These are phyloP conservation scores for Eutypa lata DNA, from an alignment of 2,329 filamentous ascomycete species.

Conservation along the genomic window DNA sequence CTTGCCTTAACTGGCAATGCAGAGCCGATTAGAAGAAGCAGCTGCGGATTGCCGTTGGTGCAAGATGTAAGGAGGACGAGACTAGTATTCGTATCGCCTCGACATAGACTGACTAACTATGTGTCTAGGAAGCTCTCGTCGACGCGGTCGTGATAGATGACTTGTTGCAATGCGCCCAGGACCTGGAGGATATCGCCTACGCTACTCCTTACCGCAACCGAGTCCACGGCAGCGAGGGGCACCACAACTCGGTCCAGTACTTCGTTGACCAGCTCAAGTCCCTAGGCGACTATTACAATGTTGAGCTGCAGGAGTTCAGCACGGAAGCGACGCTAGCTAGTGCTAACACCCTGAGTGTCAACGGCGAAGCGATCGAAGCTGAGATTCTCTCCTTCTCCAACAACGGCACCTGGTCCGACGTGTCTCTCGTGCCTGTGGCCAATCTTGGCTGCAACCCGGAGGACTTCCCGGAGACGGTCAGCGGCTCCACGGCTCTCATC, in stretches of 20 bases:
- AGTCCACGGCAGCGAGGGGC: conserved; percentile 32
- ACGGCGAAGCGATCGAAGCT: conserved; percentile 18
- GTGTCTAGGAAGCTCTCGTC: conserved; percentile 20
- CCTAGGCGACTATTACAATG: conserved; percentile 29
- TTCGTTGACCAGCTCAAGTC: conserved; percentile 30
- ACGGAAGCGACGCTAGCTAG: conserved; percentile 22
- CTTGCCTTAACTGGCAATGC: conserved; percentile 18
- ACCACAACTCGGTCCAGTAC: conserved; percentile 32
- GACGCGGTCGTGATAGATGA: conserved; percentile 22
- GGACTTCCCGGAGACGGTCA: conserved; percentile 47
- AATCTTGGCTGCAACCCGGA: conserved; percentile 47
- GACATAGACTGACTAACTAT: conserved; percentile 6
- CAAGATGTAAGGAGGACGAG: conserved; percentile 17
- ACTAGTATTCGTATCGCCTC: neutral
- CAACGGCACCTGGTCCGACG: conserved; percentile 32
- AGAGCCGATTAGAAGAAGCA: conserved; percentile 12
- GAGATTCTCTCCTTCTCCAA: conserved; percentile 37
- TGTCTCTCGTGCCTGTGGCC: conserved; percentile 39
- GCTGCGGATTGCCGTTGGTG: conserved; percentile 14
- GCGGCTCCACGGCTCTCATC: conserved; percentile 49
- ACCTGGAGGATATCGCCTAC: conserved; percentile 29
- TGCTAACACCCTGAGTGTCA: conserved; percentile 13
- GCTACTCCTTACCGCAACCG: conserved; percentile 26
- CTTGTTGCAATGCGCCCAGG: conserved; percentile 25
- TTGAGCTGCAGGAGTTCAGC: conserved; percentile 28